Evolutionary conservation across 169 alveolate species (phyloP).

Genomic region (Cystoisospora suis): DNA sequence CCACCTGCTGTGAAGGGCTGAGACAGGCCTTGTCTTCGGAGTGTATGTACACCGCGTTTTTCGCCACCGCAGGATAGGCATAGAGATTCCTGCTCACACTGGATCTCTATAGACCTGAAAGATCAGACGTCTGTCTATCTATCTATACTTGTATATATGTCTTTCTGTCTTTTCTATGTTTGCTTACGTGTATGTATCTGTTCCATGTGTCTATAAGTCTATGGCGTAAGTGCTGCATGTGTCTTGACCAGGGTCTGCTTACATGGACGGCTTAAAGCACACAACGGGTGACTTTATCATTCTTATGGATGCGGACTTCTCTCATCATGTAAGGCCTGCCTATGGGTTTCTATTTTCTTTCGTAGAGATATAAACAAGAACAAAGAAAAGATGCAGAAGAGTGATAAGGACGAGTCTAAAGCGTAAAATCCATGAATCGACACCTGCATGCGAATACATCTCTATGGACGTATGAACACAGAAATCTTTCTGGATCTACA

Average conservation of each 20-base stretch:
- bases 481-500: background rate
- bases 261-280: slow-evolving; percentile 91
- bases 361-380: background rate
- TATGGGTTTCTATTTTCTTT: background rate
- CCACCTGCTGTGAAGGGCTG: too few relatives aligned
- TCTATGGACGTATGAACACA: background rate
- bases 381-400: too few relatives aligned
- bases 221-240: background rate
- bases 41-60: too few relatives aligned
- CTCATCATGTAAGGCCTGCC: slow-evolving; percentile 87
- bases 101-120: too few relatives aligned
- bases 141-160: background rate
- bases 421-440: too few relatives aligned
- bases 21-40: too few relatives aligned
- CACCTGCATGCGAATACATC: background rate
- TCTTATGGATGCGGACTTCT: slow-evolving; percentile 97
- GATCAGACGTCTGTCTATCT: background rate
- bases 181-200: background rate
- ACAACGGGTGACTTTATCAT: slow-evolving; percentile 92
- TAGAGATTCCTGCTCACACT: too few relatives aligned
- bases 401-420: too few relatives aligned
- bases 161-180: background rate
- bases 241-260: slow-evolving; percentile 83
- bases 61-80: too few relatives aligned
- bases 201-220: background rate